These are phyloP conservation scores for Cubamyces sp. DNA, from an alignment of 768 basidiomycete genomes.

Conservation along the genomic window DNA sequence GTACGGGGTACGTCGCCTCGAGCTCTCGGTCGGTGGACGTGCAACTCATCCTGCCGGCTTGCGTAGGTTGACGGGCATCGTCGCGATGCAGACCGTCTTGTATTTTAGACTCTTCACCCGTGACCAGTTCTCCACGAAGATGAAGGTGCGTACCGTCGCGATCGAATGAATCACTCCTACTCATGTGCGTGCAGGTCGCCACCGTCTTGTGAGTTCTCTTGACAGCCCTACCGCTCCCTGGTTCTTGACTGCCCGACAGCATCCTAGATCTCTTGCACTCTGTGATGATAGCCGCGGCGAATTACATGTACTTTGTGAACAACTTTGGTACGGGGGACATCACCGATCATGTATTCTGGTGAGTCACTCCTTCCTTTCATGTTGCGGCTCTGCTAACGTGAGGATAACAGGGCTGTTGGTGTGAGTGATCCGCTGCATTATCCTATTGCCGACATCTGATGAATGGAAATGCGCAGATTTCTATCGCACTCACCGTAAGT, in stretches of 20 bases:
- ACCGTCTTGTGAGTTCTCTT: constrained; percentile 23
- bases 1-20: constrained; percentile 26
- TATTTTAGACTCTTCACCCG: constrained; percentile 31
- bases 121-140: constrained; percentile 24
- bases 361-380: not conserved
- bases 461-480: constrained; percentile 4
- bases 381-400: not conserved
- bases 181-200: constrained; percentile 21
- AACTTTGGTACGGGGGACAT: constrained; percentile 26
- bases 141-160: constrained; percentile 22
- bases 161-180: not conserved
- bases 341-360: constrained; percentile 32
- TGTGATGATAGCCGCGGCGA: constrained; percentile 27
- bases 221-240: not conserved
- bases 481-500: constrained; percentile 30
- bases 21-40: not conserved
- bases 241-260: constrained; percentile 5
- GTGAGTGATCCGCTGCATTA: constrained; percentile 1
- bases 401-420: constrained; percentile 12
- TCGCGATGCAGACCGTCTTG: constrained; percentile 31
- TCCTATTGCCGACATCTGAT: not conserved
- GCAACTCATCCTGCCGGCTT: not conserved
- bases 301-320: constrained; percentile 31
- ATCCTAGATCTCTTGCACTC: constrained; percentile 33
- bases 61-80: constrained; percentile 31